Evolutionary conservation across 2,329 filamentous ascomycete species (phyloP).

Genomic region (Sclerotinia nivalis): DNA sequence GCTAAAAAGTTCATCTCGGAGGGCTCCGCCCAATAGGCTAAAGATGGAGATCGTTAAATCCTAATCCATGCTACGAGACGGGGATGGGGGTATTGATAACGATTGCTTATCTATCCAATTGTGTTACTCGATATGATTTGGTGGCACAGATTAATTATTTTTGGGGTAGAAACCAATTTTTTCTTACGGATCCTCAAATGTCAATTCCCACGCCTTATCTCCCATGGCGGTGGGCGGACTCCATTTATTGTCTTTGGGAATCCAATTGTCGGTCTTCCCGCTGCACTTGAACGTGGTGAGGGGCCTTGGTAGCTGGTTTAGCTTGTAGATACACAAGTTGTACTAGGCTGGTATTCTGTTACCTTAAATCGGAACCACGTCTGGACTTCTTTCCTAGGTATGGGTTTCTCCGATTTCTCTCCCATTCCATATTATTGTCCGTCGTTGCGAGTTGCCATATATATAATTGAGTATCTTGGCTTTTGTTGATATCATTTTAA

Average conservation of each 20-base stretch:
- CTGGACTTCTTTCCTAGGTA: not conserved
- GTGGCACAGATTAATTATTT: not conserved
- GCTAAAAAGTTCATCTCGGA: slow-evolving; percentile 5
- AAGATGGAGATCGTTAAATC: slow-evolving; percentile 5
- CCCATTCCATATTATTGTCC: not conserved
- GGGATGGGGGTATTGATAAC: not conserved
- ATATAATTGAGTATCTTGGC: not conserved
- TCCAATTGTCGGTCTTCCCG: not conserved
- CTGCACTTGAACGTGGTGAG: not conserved
- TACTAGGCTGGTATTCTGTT: not conserved
- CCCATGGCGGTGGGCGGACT: not conserved
- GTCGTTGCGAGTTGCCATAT: not conserved
- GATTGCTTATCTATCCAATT: slow-evolving; percentile 15
- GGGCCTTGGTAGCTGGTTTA: not conserved
- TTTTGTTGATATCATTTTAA: not conserved
- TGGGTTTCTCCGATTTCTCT: not conserved
- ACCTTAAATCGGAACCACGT: not conserved
- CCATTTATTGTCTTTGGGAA: not conserved
- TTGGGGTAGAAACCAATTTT: not conserved
- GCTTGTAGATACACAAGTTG: not conserved
- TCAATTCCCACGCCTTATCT: not conserved
- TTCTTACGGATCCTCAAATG: not conserved
- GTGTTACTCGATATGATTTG: slow-evolving; percentile 2
- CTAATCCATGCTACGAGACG: not conserved
- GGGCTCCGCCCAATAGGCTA: slow-evolving; percentile 13